Conservation (phyloP, 192 early-diverging fungal genomes). For the Phlyctochytrium planicorne region DNA sequence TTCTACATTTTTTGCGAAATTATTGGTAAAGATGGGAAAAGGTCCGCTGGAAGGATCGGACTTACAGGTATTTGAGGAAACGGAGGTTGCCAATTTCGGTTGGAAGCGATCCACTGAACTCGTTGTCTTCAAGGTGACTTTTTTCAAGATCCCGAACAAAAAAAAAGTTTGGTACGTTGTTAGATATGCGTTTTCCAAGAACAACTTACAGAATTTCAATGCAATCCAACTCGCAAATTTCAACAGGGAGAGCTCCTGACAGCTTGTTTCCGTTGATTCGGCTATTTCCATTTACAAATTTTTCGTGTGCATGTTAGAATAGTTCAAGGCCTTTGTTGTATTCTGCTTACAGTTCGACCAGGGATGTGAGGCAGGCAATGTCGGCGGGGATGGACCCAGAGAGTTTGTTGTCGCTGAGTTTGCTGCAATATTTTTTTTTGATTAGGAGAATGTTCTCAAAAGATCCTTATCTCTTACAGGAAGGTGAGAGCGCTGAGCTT, state of each 20-base stretch:
- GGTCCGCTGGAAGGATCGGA: too few relatives aligned
- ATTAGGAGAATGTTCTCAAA: neutral
- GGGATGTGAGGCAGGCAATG: neutral
- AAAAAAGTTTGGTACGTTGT: too few relatives aligned
- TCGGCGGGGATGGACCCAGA: neutral
- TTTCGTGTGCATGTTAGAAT: too few relatives aligned
- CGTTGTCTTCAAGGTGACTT: neutral
- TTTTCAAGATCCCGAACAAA: too few relatives aligned
- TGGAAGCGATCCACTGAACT: neutral
- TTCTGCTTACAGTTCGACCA: neutral
- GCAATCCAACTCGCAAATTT: neutral
- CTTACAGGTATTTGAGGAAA: neutral
- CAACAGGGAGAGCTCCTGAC: neutral
- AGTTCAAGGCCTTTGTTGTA: neutral
- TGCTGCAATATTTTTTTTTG: neutral
- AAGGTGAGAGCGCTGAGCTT: neutral
- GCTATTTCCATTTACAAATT: too few relatives aligned
- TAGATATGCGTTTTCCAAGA: too few relatives aligned
- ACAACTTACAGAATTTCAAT: neutral
- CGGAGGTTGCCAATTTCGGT: neutral
- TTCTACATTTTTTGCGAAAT: too few relatives aligned
- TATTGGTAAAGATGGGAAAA: too few relatives aligned
- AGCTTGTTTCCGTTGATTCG: conserved; percentile 6
- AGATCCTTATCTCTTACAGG: neutral
- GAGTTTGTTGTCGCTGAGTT: neutral